Percentiles rank a stretch among this genome's conserved stretches.
phyloP scores from a whole-genome alignment of 140 eudicot genomes.

The Senecio squalidus region DNA sequence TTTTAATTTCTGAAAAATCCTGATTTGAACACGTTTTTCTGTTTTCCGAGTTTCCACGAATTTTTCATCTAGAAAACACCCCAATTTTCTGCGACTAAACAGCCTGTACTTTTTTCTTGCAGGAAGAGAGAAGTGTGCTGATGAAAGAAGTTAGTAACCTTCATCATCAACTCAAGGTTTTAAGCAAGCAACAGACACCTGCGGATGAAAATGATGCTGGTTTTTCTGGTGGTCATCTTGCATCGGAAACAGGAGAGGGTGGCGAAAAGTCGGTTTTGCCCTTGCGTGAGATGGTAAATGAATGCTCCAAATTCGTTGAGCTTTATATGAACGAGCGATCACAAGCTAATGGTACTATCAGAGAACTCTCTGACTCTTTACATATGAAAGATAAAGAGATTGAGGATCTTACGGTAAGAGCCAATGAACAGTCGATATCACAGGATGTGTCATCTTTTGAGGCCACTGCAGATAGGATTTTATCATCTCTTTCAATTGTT shows the following conservation, averaged over 20 bases:
- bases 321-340: conserved; percentile 38
- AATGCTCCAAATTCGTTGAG: conserved; percentile 46
- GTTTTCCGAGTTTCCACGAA: too few relatives aligned
- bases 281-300: conserved; percentile 52
- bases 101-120: conserved; percentile 32
- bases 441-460: conserved; percentile 35
- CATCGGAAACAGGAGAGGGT: conserved; percentile 26
- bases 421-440: conserved; percentile 38
- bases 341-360: conserved; percentile 34
- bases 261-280: conserved; percentile 25
- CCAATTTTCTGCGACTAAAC: too few relatives aligned
- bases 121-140: conserved; percentile 52
- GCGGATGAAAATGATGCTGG: conserved; percentile 23
- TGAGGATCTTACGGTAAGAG: conserved; percentile 41
- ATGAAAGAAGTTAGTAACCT: conserved; percentile 40
- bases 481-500: conserved; percentile 37
- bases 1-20: too few relatives aligned
- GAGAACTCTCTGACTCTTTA: conserved; percentile 41
- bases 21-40: too few relatives aligned
- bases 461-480: conserved; percentile 43
- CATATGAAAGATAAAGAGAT: conserved; percentile 55
- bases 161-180: conserved; percentile 42
- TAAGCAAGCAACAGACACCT: conserved; percentile 28
- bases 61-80: too few relatives aligned
- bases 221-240: conserved; percentile 9